phyloP scores from a whole-genome alignment of 2,329 filamentous ascomycete species.

The Macrophomina phaseolina region DNA sequence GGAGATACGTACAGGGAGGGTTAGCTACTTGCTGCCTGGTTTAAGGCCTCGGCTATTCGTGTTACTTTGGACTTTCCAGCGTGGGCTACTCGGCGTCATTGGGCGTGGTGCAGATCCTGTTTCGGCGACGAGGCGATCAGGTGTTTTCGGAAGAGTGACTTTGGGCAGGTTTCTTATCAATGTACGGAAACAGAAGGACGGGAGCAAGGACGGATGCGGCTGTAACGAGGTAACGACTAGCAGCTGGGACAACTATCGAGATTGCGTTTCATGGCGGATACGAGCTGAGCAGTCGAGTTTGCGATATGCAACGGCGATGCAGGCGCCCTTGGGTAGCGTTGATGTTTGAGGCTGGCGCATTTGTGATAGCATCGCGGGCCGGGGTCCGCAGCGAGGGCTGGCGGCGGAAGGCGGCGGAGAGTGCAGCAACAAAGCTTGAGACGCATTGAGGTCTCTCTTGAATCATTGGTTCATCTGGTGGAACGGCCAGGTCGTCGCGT shows the following conservation, averaged over 20 bases:
- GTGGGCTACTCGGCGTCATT: not conserved
- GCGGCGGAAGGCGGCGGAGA: slow-evolving; percentile 2
- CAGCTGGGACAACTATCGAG: not conserved
- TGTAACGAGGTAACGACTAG: slow-evolving; percentile 6
- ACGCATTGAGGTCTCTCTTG: slow-evolving; percentile 13
- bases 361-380: slow-evolving; percentile 17
- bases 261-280: slow-evolving; percentile 3
- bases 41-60: not conserved
- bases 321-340: slow-evolving; percentile 5
- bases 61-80: slow-evolving; percentile 9
- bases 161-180: slow-evolving; percentile 6
- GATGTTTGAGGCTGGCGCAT: not conserved
- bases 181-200: slow-evolving; percentile 16
- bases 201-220: slow-evolving; percentile 23
- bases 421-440: not conserved
- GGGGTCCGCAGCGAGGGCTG: not conserved
- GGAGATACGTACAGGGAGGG: not conserved
- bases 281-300: slow-evolving; percentile 20
- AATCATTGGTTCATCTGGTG: slow-evolving; percentile 4
- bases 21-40: not conserved
- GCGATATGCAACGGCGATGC: not conserved
- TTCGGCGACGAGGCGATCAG: not conserved
- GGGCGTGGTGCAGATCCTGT: not conserved
- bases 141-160: not conserved
- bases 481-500: not conserved